Percentiles rank a stretch among this genome's conserved stretches.
Conservation (phyloP, 345 rosid genomes). For the Dimocarpus longan region DNA sequence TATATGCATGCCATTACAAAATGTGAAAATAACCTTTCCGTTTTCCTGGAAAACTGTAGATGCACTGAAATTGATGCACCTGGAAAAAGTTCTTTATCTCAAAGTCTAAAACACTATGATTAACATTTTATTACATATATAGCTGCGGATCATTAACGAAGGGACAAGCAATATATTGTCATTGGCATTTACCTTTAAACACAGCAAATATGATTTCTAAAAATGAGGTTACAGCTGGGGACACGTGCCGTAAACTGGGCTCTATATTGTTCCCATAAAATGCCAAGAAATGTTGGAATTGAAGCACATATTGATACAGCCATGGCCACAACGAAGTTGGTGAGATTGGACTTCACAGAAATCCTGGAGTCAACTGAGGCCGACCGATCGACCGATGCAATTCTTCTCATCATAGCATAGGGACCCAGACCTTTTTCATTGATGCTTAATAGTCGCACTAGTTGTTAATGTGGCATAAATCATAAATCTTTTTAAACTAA, state of each 20-base stretch:
- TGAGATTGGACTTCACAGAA: neutral
- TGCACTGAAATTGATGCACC: neutral
- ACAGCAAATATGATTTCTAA: neutral
- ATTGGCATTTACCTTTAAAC: neutral
- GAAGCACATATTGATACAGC: constrained; percentile 4
- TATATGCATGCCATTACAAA: too few species aligned
- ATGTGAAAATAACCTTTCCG: neutral
- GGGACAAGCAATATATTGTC: neutral
- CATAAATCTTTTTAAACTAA: constrained; percentile 17
- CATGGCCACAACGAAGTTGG: neutral
- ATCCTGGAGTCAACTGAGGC: constrained; percentile 19
- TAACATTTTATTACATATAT: constrained; percentile 4
- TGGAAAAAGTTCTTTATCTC: neutral
- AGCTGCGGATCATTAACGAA: constrained; percentile 12
- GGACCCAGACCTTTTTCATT: constrained; percentile 19
- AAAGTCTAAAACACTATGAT: constrained; percentile 9
- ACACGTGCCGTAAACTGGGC: neutral
- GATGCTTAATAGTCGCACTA: constrained; percentile 24
- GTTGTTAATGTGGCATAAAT: constrained; percentile 30
- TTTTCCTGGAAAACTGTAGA: neutral
- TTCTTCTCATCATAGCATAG: constrained; percentile 19
- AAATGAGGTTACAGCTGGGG: neutral
- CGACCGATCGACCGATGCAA: neutral
- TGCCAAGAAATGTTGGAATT: constrained; percentile 7
- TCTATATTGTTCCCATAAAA: constrained; percentile 7